Base-by-base conservation (phyloP, 441 rosid species). In the Pelargonium citronellum region DNA sequence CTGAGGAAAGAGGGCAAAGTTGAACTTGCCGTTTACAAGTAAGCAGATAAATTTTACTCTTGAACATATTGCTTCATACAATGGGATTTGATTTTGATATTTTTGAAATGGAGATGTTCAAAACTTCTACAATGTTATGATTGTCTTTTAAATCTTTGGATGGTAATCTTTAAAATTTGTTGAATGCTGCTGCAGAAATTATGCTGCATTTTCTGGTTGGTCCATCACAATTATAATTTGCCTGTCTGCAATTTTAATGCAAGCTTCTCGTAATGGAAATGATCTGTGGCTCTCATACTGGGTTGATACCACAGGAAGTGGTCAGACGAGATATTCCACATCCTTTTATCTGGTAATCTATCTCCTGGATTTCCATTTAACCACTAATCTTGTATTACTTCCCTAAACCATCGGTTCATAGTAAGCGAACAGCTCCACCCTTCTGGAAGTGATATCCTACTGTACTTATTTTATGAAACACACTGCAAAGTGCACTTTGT, bases 231-330 rank as follows among this genome's bases (percentile, higher is more conserved):
- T 81, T 67, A 81, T 87, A 58, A 86, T 95, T 80, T 72, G 84
- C 72, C 73, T 87, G 74, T 90, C 99, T 0, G 99, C 97, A 65
- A 74, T 92, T 82, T 75, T 84, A 73, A 95, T 95, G 99, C 99
- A 95, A 90, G 92, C 91, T 75, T 90, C 99, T 20, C 96, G 95
- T 44, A 95, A 95, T 69, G 97, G 95, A 64, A 95, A 87, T 81
- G 99, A 95, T 78, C 79, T 95, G 63, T 95, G 99, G 99, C 82
- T 95, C 65, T 95, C 96, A 39, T 92, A 80, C 79, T 95, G 99
- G 99, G 97, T 92, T 71, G 96, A 95, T 80, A 78, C 86, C 9
- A 60, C 80, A 68, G 87, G 87, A 64, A 85, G 75, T 75, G 82
- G 81, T 73, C 81, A 69, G 74, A 67, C 75, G 71, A 66, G 80